Base-by-base conservation (phyloP, 208 protist species). In the Leishmania tarentolae region DNA sequence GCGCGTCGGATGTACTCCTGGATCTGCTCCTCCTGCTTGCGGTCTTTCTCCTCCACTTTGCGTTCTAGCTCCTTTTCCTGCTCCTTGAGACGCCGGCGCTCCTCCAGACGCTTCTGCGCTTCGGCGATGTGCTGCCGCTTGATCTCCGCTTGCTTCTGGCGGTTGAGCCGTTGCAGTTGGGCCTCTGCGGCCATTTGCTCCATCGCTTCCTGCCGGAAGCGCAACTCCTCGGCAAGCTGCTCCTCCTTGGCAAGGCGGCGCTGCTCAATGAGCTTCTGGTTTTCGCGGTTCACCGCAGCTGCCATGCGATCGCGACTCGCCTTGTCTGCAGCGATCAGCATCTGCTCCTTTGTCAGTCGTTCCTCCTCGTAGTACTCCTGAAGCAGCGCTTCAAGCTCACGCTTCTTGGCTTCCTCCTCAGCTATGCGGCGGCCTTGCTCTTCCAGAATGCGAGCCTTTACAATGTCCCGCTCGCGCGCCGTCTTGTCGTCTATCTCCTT, bases 291-390 rank as follows among this genome's bases (percentile, higher is more conserved):
- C 68, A 95, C 86, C 19, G 83, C 86, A 3, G 88, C 88, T 5
- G 88, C 84, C 86, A 95, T 87, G 75, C 90, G 91, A 42, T 96
- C 93, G 35, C 88, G 91, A 37, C 84, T 91, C 69, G 95, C 93
- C 75, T 92, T 88, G 85, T 96, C 89, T 42, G 88, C 92, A 47
- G 78, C 65, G 65, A 88, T 86, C 37, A 90, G 81, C 59, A 93
- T 92, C 35, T 78, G 75, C 82, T 96, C 94, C 90, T 97, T 93
- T 15, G 93, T 87, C 56, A 97, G 24, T 17, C 90, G 92, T 85
- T 97, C 91, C 83, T 97, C 95, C 75, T 95, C 87, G 83, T 98
- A 96, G 88, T 97, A 97, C 80, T 98, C 93, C 79, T 93, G 89
- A 56, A 98, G 80, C 37, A 98, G 87, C 78, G 59, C 84, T 85